Base-by-base conservation (phyloP, 495 filamentous ascomycete genomes). In the Geoglossum glabrum region DNA sequence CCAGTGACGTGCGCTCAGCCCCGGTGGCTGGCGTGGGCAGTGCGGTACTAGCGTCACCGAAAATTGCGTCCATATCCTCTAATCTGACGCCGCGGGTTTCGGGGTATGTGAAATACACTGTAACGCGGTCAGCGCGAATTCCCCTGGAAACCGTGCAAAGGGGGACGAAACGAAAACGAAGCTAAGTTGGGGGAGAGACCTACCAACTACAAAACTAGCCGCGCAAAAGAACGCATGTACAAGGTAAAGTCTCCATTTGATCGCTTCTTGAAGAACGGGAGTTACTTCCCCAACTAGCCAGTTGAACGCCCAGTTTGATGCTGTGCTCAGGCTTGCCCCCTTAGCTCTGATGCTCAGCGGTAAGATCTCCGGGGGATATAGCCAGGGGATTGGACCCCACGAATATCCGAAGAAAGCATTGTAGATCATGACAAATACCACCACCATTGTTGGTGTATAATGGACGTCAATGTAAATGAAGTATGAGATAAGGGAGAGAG, bases 301-400 rank as follows among this genome's bases (percentile, higher is more conserved):
- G 66, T 98, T 98, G 71, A 92, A 97, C 3, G 90, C 87, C 93
- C 93, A 98, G 66, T 98, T 98, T 9, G 89, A 78, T 21, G 92
- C 92, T 1, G 92, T 98, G 59, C 92, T 97, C 63, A 98, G 72
- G 73, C 90, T 95, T 52, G 92, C 93, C 59, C 92, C 92, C 72
- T 98, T 98, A 21, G 92, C 95, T 57, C 92, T 82, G 64, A 98
- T 96, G 70, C 93, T 97, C 60, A 98, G 74, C 1, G 92, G 92
- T 54, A 98, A 72, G 65, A 98, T 98, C 74, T 98, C 92, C 8
- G 92, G 92, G 3, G 93, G 92, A 66, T 98, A 98, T 11, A 97
- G 76, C 92, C 92, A 98, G 0, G 92, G 92, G 56, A 98, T 90
- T 3, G 92, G 92, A 31, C 92, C 92, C 93, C 93, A 98, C n/a